Conservation (phyloP, 2,329 filamentous ascomycete species). For the Aspergillus uvarum region DNA sequence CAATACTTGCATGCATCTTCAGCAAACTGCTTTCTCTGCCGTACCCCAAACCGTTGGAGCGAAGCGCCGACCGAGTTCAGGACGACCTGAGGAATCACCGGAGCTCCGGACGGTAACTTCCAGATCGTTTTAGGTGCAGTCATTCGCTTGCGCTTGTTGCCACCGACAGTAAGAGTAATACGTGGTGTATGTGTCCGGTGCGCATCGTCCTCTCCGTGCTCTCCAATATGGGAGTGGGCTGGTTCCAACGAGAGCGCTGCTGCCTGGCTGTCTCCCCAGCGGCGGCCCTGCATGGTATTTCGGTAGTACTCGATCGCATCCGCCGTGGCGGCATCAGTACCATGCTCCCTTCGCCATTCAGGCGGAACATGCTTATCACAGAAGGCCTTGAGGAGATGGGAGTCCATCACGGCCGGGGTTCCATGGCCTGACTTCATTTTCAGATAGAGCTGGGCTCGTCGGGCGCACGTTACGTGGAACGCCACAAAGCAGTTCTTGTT, state of each 20-base stretch:
- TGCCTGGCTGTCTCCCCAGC: constrained; percentile 89
- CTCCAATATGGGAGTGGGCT: constrained; percentile 60
- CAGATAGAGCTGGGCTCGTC: constrained; percentile 80
- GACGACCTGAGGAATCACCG: constrained; percentile 86
- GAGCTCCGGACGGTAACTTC: constrained; percentile 92
- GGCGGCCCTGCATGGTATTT: constrained; percentile 79
- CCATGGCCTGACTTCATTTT: constrained; percentile 95
- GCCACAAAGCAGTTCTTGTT: constrained; percentile 97
- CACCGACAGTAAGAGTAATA: constrained; percentile 53
- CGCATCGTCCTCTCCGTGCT: constrained; percentile 48
- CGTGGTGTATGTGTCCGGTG: constrained; percentile 47
- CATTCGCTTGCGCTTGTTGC: constrained; percentile 60
- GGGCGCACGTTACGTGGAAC: constrained; percentile 95
- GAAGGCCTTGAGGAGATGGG: constrained; percentile 84
- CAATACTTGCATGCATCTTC: constrained; percentile 95
- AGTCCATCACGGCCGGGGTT: constrained; percentile 73
- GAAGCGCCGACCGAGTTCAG: constrained; percentile 83
- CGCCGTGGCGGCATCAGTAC: constrained; percentile 74
- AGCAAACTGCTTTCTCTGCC: constrained; percentile 87
- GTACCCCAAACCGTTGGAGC: constrained; percentile 76
- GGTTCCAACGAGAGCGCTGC: constrained; percentile 79
- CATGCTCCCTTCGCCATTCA: constrained; percentile 84
- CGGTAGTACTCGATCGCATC: constrained; percentile 89
- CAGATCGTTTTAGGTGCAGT: constrained; percentile 67
- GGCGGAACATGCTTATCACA: constrained; percentile 92